Evolutionary conservation across 75 land plant species (phyloP).

Genomic region (Gnetum montanum): DNA sequence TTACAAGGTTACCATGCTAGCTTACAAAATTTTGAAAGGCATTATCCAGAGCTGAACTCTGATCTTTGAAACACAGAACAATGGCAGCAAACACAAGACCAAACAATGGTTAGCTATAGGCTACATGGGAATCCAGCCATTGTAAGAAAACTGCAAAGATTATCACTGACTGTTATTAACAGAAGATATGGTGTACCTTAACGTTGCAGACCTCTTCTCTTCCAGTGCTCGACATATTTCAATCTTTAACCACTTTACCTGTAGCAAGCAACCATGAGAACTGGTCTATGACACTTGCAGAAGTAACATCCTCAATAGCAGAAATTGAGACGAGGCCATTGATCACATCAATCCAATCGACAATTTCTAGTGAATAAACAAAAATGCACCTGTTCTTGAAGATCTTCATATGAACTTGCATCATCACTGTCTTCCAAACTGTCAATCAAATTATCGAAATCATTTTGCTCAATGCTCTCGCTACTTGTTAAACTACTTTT

Average conservation of each 20-base stretch:
- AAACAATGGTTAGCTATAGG: background rate
- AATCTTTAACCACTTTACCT: slow-evolving; percentile 83
- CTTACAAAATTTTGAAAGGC: too few relatives aligned
- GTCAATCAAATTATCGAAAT: slow-evolving; percentile 7
- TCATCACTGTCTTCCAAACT: slow-evolving; percentile 7
- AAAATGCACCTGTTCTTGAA: slow-evolving; percentile 19
- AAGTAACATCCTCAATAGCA: too few relatives aligned
- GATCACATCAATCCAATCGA: background rate
- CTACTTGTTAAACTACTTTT: background rate
- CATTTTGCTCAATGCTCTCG: background rate
- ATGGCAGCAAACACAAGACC: background rate
- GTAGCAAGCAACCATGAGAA: slow-evolving; percentile 7
- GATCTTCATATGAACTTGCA: slow-evolving; percentile 8
- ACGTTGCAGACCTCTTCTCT: slow-evolving; percentile 64
- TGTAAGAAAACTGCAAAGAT: too few relatives aligned
- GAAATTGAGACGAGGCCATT: background rate
- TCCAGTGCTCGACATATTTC: slow-evolving; percentile 72
- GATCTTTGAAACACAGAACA: too few relatives aligned
- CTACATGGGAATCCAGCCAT: background rate
- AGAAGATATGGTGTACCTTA: too few relatives aligned
- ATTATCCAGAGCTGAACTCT: too few relatives aligned
- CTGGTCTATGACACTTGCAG: too few relatives aligned
- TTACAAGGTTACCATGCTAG: too few relatives aligned
- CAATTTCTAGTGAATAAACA: background rate
- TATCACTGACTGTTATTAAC: too few relatives aligned